Evolutionary conservation across 2,329 filamentous ascomycete genomes (phyloP).

Genomic region (Sclerotinia subarctica): DNA sequence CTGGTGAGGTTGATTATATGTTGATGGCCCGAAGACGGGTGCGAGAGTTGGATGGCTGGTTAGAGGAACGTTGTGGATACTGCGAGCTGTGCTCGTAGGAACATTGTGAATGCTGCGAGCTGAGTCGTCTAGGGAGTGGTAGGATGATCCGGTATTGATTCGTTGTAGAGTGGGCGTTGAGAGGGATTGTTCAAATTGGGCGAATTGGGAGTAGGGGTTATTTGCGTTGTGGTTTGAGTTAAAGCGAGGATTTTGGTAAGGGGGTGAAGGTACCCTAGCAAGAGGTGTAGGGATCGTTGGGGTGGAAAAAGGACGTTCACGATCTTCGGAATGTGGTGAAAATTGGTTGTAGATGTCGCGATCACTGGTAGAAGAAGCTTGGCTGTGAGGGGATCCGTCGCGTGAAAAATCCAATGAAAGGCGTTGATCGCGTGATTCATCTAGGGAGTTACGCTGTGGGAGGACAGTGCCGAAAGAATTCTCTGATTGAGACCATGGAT

Average conservation of each 20-base stretch:
- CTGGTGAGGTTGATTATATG: not conserved
- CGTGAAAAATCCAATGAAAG: constrained; percentile 1
- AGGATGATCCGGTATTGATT: constrained; percentile 11
- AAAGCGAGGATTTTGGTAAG: not conserved
- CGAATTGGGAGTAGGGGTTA: constrained; percentile 19
- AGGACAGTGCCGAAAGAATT: constrained; percentile 8
- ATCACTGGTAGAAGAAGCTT: not conserved
- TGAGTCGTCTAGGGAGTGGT: constrained; percentile 9
- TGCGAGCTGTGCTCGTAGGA: not conserved
- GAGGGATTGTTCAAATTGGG: constrained; percentile 19
- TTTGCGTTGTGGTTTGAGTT: constrained; percentile 9
- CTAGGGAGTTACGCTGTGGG: not conserved
- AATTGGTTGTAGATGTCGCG: constrained; percentile 8
- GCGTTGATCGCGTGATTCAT: not conserved
- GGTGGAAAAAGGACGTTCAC: constrained; percentile 17
- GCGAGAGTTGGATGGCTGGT: not conserved
- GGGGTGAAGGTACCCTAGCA: not conserved
- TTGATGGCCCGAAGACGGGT: not conserved
- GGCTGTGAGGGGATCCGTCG: not conserved
- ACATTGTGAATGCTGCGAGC: not conserved
- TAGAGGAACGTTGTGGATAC: constrained; percentile 7
- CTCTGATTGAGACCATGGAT: constrained; percentile 14
- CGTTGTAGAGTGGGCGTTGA: constrained; percentile 16
- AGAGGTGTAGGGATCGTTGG: not conserved
- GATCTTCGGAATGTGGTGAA: constrained; percentile 1